These are phyloP conservation scores for Euptelea pleiosperma DNA, from an alignment of 164 flowering plant species.

Conservation along the genomic window DNA sequence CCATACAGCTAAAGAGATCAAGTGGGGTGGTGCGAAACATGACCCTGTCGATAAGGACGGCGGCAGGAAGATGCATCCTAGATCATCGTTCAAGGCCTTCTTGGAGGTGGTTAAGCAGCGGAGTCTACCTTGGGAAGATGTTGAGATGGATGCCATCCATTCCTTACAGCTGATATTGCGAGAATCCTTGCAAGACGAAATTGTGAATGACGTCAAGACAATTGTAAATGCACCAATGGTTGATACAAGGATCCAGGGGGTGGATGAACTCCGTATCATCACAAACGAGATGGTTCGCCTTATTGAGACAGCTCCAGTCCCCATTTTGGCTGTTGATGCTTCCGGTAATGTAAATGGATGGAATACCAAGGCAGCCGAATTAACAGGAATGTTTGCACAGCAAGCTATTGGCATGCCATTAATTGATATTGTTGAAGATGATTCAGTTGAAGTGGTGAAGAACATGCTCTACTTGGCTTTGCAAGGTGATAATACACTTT, in stretches of 20 bases:
- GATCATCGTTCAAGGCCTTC: slow-evolving; percentile 86
- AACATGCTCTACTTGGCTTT: slow-evolving; percentile 47
- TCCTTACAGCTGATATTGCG: slow-evolving; percentile 79
- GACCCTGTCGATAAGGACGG: slow-evolving; percentile 65
- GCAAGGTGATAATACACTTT: slow-evolving; percentile 46
- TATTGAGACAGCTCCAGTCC: slow-evolving; percentile 77
- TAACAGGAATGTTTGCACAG: slow-evolving; percentile 54
- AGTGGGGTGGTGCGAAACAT: slow-evolving; percentile 89
- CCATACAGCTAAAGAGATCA: slow-evolving; percentile 67
- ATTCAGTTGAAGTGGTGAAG: slow-evolving; percentile 46
- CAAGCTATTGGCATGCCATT: slow-evolving; percentile 62
- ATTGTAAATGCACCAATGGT: slow-evolving; percentile 43
- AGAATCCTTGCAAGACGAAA: slow-evolving; percentile 56
- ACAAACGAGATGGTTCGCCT: slow-evolving; percentile 78
- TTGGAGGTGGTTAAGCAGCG: slow-evolving; percentile 71
- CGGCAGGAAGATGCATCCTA: slow-evolving; percentile 74
- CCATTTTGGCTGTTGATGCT: slow-evolving; percentile 71
- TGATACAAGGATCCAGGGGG: slow-evolving; percentile 34
- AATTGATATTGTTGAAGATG: slow-evolving; percentile 43
- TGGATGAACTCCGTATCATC: slow-evolving; percentile 49
- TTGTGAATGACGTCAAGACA: slow-evolving; percentile 34
- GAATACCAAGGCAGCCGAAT: slow-evolving; percentile 66
- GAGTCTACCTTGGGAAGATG: slow-evolving; percentile 82
- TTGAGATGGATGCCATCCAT: slow-evolving; percentile 87
- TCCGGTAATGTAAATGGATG: slow-evolving; percentile 63